Evolutionary conservation across 2,329 filamentous ascomycete species (phyloP).

Genomic region (Fusarium lateritium): DNA sequence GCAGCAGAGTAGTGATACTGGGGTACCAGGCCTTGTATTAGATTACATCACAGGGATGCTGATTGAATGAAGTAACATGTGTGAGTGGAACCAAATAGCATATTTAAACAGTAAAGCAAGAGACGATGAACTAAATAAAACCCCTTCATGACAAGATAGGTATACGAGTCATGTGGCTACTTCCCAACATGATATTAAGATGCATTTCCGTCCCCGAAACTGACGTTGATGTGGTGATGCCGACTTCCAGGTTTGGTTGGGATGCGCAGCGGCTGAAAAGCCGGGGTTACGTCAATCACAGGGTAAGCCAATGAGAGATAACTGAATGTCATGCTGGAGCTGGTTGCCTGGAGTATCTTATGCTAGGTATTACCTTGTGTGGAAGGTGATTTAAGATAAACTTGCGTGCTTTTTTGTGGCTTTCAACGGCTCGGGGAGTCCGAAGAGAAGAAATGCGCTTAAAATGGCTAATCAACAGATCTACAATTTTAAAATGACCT

Average conservation of each 20-base stretch:
- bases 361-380: neutral
- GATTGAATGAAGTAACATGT: too few species aligned
- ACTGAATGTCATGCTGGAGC: neutral
- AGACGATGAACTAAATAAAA: too few species aligned
- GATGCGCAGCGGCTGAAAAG: constrained; percentile 5
- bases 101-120: too few species aligned
- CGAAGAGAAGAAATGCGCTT: neutral
- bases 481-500: neutral
- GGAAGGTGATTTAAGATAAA: neutral
- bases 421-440: constrained; percentile 12
- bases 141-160: too few species aligned
- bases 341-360: neutral
- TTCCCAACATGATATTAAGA: too few species aligned
- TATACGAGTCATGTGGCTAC: too few species aligned
- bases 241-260: neutral
- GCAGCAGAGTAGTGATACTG: too few species aligned
- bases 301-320: neutral
- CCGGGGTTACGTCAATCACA: neutral
- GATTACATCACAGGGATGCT: too few species aligned
- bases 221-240: neutral
- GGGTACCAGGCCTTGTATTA: too few species aligned
- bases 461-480: neutral
- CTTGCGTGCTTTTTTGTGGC: neutral
- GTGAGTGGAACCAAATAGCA: too few species aligned
- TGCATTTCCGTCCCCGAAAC: too few species aligned